Conservation (phyloP, 2,329 filamentous ascomycete genomes). For the Pleomassaria siparia region DNA sequence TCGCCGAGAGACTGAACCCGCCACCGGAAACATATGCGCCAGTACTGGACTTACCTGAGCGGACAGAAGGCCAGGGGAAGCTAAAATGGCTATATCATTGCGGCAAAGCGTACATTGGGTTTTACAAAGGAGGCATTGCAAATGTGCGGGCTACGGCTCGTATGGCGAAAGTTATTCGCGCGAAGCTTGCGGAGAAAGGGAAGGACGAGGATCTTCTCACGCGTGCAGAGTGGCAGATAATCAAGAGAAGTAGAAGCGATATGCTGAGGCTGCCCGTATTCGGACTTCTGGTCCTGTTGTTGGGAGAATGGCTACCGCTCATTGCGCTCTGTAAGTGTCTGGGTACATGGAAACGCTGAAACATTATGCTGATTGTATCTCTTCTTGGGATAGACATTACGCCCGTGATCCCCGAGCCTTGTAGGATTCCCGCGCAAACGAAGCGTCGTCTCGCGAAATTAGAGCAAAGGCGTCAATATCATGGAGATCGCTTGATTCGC, state of each 20-base stretch:
- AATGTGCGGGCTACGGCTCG: conserved; percentile 70
- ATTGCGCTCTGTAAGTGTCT: conserved; percentile 73
- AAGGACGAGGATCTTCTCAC: conserved; percentile 44
- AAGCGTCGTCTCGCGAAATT: conserved; percentile 56
- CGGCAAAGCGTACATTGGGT: conserved; percentile 75
- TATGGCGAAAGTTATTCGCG: conserved; percentile 47
- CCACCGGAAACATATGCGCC: conserved; percentile 73
- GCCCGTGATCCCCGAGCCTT: conserved; percentile 76
- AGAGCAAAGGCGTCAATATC: conserved; percentile 44
- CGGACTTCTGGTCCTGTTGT: conserved; percentile 70
- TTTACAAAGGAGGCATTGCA: conserved; percentile 85
- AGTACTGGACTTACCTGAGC: conserved; percentile 63
- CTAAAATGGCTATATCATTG: conserved; percentile 60
- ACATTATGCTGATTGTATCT: no score
- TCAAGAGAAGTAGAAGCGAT: conserved; percentile 70
- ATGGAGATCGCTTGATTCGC: conserved; percentile 16
- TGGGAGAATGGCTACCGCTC: conserved; percentile 84
- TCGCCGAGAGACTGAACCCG: conserved; percentile 60
- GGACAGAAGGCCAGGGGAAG: conserved; percentile 49
- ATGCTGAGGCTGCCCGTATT: conserved; percentile 78
- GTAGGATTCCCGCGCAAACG: conserved; percentile 78
- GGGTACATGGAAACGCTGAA: no score
- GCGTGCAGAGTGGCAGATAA: conserved; percentile 70
- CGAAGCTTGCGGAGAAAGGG: conserved; percentile 21
- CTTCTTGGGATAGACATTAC: no score